phyloP scores from a whole-genome alignment of 2,329 filamentous ascomycete genomes.

The Aspergillus sp. region DNA sequence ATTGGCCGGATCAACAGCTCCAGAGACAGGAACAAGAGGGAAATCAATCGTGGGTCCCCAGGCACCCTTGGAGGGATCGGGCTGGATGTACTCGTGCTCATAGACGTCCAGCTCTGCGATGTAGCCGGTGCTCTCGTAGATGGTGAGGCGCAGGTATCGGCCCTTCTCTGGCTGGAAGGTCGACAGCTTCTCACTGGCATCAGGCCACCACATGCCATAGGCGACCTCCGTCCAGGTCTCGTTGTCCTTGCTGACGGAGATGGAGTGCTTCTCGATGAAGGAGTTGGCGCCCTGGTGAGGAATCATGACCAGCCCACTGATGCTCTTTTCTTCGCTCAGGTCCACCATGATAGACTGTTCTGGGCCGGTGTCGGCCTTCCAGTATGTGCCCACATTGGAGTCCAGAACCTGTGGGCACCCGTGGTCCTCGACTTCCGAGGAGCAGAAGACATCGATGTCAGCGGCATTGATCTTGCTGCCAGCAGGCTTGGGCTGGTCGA shows the following conservation, averaged over 20 bases:
- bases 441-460: no score
- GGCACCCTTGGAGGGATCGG: conserved; percentile 12
- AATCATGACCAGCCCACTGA: background rate
- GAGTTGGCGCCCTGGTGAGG: background rate
- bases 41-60: conserved; percentile 30
- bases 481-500: no score
- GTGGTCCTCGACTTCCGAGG: no score
- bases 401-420: no score
- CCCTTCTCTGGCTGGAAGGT: conserved; percentile 17
- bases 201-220: conserved; percentile 22
- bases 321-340: background rate
- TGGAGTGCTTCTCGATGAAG: conserved; percentile 15
- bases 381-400: no score
- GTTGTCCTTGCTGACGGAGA: conserved; percentile 3
- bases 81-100: background rate
- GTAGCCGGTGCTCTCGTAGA: background rate
- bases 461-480: no score
- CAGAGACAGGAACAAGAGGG: conserved; percentile 26
- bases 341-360: background rate
- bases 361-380: background rate
- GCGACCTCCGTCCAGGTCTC: conserved; percentile 18
- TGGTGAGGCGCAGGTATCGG: conserved; percentile 10
- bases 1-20: conserved; percentile 18
- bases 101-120: no score
- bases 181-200: conserved; percentile 19